Evolutionary conservation across 805 yeast species (phyloP).

Genomic region (Schwanniomyces polymorphus): DNA sequence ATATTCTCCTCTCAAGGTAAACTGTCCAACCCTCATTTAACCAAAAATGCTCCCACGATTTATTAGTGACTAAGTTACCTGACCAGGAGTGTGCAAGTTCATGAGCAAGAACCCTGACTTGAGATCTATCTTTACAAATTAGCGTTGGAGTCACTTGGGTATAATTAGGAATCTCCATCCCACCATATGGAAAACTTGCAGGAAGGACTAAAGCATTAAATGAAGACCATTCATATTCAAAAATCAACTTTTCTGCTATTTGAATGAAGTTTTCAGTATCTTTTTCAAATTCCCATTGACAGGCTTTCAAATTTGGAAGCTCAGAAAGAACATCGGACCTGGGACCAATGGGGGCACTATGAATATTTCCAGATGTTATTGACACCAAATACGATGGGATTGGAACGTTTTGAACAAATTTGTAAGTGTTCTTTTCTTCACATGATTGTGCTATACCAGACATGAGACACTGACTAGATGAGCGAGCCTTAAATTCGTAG

Average conservation of each 20-base stretch:
- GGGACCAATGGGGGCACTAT: constrained; percentile 31
- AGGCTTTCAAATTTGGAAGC: constrained; percentile 20
- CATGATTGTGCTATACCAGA: constrained; percentile 25
- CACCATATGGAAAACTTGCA: constrained; percentile 34
- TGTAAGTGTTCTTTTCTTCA: constrained; percentile 13
- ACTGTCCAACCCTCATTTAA: constrained; percentile 40
- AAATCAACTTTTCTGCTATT: constrained; percentile 32
- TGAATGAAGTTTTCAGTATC: constrained; percentile 35
- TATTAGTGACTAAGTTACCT: constrained; percentile 37
- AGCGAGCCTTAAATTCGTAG: constrained; percentile 22
- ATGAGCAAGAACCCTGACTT: constrained; percentile 35
- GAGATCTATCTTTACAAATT: constrained; percentile 32
- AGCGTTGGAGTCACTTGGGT: constrained; percentile 36
- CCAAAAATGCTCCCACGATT: constrained; percentile 40
- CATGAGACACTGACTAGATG: constrained; percentile 27
- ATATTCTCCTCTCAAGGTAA: constrained; percentile 31
- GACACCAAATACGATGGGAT: constrained; percentile 36
- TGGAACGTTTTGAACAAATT: constrained; percentile 33
- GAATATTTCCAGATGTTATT: constrained; percentile 32
- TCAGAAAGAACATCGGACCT: constrained; percentile 32
- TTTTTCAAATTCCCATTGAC: constrained; percentile 36
- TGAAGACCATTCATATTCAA: constrained; percentile 33
- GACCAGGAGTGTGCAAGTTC: constrained; percentile 40
- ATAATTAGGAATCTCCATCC: constrained; percentile 39
- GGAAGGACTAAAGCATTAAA: constrained; percentile 37